Evolutionary conservation across 371 early-diverging fungal species (phyloP).

Genomic region (Mortierella sp.): DNA sequence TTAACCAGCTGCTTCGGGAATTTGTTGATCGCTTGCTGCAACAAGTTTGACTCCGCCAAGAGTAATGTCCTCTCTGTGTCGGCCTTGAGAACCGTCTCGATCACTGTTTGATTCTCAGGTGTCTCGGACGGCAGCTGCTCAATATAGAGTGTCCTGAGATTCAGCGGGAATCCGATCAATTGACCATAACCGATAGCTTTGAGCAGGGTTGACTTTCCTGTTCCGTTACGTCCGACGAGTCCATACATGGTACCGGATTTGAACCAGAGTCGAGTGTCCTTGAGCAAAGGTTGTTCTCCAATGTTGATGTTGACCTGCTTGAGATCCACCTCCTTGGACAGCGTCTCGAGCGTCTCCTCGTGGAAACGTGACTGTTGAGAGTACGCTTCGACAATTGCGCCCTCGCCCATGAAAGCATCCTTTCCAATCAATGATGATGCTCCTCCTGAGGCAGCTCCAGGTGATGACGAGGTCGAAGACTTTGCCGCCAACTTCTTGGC

Average conservation of each 20-base stretch:
- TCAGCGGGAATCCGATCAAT: constrained; percentile 85
- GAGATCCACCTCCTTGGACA: constrained; percentile 78
- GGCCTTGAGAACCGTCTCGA: constrained; percentile 78
- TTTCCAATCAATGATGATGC: constrained; percentile 14
- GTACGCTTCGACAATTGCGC: constrained; percentile 71
- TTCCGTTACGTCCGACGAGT: constrained; percentile 89
- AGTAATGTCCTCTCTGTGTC: constrained; percentile 67
- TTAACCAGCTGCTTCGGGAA: constrained; percentile 51
- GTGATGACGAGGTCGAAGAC: constrained; percentile 14
- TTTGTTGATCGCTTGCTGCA: constrained; percentile 59
- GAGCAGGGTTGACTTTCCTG: constrained; percentile 92
- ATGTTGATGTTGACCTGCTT: constrained; percentile 80
- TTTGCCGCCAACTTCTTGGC: constrained; percentile 46
- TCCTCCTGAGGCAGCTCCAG: constrained; percentile 7
- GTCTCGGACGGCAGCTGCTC: constrained; percentile 72
- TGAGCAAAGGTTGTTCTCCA: constrained; percentile 67
- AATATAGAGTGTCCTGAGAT: constrained; percentile 82
- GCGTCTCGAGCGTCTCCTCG: constrained; percentile 79
- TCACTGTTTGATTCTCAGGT: constrained; percentile 61
- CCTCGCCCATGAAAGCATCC: constrained; percentile 28
- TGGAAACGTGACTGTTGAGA: constrained; percentile 92
- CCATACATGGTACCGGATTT: constrained; percentile 77
- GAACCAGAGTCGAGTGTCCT: constrained; percentile 73
- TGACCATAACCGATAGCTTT: constrained; percentile 74
- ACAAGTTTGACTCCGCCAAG: constrained; percentile 45